Evolutionary conservation across 441 rosid species (phyloP), one percentile per base, ranked within the genome.

Genomic region (Euphorbia celastroides): DNA sequence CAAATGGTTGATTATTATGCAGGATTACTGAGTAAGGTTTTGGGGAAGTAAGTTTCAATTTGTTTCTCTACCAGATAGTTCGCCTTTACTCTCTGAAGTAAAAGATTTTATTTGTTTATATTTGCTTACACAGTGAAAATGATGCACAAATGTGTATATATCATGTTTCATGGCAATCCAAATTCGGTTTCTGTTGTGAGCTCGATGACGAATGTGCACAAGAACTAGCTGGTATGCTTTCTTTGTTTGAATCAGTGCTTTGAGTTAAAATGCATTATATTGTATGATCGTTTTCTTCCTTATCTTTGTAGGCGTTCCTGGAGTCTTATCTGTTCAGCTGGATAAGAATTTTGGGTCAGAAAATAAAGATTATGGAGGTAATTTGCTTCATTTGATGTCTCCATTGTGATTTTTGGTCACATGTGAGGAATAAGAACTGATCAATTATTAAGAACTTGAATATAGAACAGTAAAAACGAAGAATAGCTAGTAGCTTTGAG

Each of bases 131-230:
- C 84, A 93, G 98, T 56, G 90, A 86, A 77, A 78, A 79, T 73
- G 97, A 93, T 82, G 89, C 98, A 1, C 94, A 93, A 70, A 87
- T 93, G 90, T 88, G 97, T 72, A 81, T 93, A 58, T 90, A 93
- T 76, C 90, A 93, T 54, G 77, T 87, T 66, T 93, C 96, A 14
- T 93, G 98, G 98, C 87, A 77, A 69, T 81, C 81, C 54, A 68
- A 82, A 64, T 87, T 80, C 51, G 92, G 93, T 20, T 90, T 93
- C 70, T 88, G 95, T 70, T 87, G 98, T 72, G 95, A 86, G 65
- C 86, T 90, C 44, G 95, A 89, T 65, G 92, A 85, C 20, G 86
- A 81, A 65, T 84, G 90, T 60, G 97, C 92, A 0, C n/a, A 60
- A 20, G 92, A 86, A 77, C 72, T 93, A 34, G 84, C 93, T 67